Conservation (phyloP, 2,329 filamentous ascomycete species). For the Fusarium dlaminii region DNA sequence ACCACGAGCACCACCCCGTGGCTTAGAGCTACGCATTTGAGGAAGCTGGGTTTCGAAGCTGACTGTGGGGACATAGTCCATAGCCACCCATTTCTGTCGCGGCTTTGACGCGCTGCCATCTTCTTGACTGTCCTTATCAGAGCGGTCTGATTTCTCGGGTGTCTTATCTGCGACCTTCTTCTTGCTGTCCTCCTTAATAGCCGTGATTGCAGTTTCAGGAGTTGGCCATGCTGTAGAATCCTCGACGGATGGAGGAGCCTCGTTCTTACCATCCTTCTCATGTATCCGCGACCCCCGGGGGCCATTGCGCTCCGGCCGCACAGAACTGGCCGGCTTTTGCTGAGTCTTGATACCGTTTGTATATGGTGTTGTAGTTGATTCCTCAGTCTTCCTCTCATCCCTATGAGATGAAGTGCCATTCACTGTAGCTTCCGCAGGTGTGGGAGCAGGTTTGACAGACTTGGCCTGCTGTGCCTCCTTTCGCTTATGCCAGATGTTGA, state of each 20-base stretch:
- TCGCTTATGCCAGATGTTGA: slow-evolving; percentile 90
- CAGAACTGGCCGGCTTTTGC: slow-evolving; percentile 54
- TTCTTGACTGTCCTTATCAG: slow-evolving; percentile 72
- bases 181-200: slow-evolving; percentile 71
- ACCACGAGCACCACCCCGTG: slow-evolving; percentile 60
- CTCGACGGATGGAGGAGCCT: slow-evolving; percentile 69
- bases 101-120: slow-evolving; percentile 54
- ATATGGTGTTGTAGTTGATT: slow-evolving; percentile 28
- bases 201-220: slow-evolving; percentile 76
- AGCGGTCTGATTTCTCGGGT: slow-evolving; percentile 68
- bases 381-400: slow-evolving; percentile 57
- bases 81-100: slow-evolving; percentile 80
- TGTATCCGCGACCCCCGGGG: slow-evolving; percentile 58
- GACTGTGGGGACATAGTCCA: slow-evolving; percentile 85
- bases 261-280: slow-evolving; percentile 54
- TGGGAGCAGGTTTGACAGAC: slow-evolving; percentile 48
- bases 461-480: slow-evolving; percentile 71
- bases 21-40: slow-evolving; percentile 58
- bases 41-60: slow-evolving; percentile 87
- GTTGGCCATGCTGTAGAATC: slow-evolving; percentile 91
- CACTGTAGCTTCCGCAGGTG: slow-evolving; percentile 51
- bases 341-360: slow-evolving; percentile 54
- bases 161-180: slow-evolving; percentile 72
- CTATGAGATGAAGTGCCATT: slow-evolving; percentile 42
- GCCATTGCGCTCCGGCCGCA: slow-evolving; percentile 54